These are phyloP conservation scores for Asclepias syriaca DNA, from an alignment of 257 asterid species.

Conservation along the genomic window DNA sequence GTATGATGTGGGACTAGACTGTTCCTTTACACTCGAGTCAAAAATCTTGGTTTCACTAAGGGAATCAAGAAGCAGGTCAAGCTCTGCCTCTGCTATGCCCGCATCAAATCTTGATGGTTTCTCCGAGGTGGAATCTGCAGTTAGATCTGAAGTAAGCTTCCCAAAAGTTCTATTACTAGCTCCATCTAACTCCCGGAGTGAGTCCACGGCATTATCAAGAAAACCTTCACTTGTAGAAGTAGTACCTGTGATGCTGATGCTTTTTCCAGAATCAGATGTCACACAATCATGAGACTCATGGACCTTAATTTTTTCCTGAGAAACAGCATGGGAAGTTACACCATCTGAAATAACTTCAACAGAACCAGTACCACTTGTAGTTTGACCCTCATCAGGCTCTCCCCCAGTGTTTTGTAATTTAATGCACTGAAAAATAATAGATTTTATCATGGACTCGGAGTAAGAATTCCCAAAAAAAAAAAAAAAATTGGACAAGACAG, in stretches of 20 bases:
- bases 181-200: conserved; percentile 12
- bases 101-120: conserved; percentile 39
- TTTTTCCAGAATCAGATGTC: conserved; percentile 11
- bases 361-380: conserved; percentile 18
- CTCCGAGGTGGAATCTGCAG: conserved; percentile 21
- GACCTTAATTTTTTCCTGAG: conserved; percentile 16
- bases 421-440: conserved; percentile 31
- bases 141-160: conserved; percentile 15
- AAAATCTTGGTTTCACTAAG: conserved; percentile 33
- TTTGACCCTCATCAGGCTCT: conserved; percentile 15
- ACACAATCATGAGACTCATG: conserved; percentile 14
- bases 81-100: conserved; percentile 67
- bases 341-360: conserved; percentile 23
- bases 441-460: background rate
- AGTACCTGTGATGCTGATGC: conserved; percentile 15
- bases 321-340: conserved; percentile 15
- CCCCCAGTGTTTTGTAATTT: conserved; percentile 29
- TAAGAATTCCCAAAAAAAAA: background rate
- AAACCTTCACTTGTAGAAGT: conserved; percentile 18
- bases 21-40: conserved; percentile 22
- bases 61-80: conserved; percentile 77
- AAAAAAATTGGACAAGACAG: too few species aligned
- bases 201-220: conserved; percentile 19
- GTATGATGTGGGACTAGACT: conserved; percentile 1
- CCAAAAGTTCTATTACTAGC: conserved; percentile 10